A percentile compares a stretch with the other conserved stretches of the same genome.
Evolutionary conservation across 2,329 filamentous ascomycete species (phyloP).

Genomic region (Aspergillus thermomutatus): DNA sequence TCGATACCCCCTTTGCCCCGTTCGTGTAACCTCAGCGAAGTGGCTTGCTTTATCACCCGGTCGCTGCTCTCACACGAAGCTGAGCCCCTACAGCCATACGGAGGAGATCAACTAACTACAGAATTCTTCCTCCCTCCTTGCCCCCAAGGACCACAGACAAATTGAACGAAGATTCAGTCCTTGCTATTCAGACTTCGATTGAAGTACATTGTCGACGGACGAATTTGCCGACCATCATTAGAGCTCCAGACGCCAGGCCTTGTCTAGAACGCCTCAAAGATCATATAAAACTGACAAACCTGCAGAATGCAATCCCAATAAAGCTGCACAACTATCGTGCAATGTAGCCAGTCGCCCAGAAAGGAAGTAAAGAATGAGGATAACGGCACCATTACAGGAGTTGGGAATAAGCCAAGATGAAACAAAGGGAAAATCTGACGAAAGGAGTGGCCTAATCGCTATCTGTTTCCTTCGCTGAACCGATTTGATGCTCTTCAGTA

Average conservation of each 20-base stretch:
- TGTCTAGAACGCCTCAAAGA: conserved; percentile 11
- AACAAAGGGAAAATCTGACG: neutral
- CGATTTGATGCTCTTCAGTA: neutral
- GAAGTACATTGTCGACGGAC: neutral
- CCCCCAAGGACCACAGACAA: neutral
- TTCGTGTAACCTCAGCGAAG: neutral
- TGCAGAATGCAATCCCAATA: conserved; percentile 1
- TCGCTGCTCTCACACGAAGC: neutral
- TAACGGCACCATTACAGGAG: neutral
- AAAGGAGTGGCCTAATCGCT: neutral
- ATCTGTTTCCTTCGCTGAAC: conserved; percentile 10
- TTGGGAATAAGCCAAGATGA: neutral
- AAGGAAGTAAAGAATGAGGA: neutral
- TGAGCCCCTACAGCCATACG: neutral
- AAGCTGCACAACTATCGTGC: neutral
- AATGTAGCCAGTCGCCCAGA: neutral
- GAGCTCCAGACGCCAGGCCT: conserved; percentile 11
- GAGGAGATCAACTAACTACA: neutral
- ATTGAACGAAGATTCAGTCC: neutral
- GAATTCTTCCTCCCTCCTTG: neutral
- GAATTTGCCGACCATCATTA: neutral
- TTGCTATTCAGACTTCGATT: neutral
- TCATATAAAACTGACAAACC: conserved; percentile 3
- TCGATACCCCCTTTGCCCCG: neutral
- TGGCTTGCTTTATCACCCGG: too few species aligned